A percentile compares a stretch with the other conserved stretches of the same genome.
These are phyloP conservation scores for Populus tremula DNA, from an alignment of 345 rosid species.

Conservation along the genomic window DNA sequence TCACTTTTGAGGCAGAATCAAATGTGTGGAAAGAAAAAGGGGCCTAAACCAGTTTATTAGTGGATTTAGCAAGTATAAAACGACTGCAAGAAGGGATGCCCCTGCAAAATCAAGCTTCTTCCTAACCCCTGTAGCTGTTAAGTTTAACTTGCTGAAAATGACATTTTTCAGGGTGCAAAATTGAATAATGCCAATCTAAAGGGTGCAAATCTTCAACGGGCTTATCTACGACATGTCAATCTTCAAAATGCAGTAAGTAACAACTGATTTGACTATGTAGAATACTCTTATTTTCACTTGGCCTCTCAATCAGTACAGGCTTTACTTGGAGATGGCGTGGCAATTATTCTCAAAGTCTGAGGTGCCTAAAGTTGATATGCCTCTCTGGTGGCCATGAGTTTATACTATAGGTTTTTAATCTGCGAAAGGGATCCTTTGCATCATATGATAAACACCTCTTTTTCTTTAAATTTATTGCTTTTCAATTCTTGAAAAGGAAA, in stretches of 20 bases:
- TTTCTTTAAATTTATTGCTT: background rate
- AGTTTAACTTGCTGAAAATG: background rate
- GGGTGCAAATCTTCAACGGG: slow-evolving; percentile 92
- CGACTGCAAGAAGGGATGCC: background rate
- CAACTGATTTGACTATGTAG: background rate
- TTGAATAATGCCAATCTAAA: slow-evolving; percentile 75
- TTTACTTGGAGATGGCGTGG: background rate
- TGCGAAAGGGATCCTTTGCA: background rate
- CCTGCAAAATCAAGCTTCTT: background rate
- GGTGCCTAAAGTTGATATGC: background rate
- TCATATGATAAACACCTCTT: background rate
- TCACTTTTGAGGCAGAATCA: background rate
- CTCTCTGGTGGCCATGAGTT: background rate
- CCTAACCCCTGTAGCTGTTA: background rate
- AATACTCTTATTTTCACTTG: background rate
- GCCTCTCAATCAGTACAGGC: background rate
- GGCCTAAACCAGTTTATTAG: background rate
- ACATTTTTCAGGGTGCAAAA: slow-evolving; percentile 70
- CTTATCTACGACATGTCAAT: slow-evolving; percentile 80
- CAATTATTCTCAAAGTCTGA: background rate
- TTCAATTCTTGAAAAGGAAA: background rate
- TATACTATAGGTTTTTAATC: background rate
- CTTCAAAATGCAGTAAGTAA: slow-evolving; percentile 77
- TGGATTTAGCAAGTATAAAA: background rate
- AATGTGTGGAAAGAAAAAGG: background rate